Percentiles rank a stretch among this genome's conserved stretches.
Evolutionary conservation across 2,329 filamentous ascomycete genomes (phyloP).

Genomic region (Hypoxylon sp.): DNA sequence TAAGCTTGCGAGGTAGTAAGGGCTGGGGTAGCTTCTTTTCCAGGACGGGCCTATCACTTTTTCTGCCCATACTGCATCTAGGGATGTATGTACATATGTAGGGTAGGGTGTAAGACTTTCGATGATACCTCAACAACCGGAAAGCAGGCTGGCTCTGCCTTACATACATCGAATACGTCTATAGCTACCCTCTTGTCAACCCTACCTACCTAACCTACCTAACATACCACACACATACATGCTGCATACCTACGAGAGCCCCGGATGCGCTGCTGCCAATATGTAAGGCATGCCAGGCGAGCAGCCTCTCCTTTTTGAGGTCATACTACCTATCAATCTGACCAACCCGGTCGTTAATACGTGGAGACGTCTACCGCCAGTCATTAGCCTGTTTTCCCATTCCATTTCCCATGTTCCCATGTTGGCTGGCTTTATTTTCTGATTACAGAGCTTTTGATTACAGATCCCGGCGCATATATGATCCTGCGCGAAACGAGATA

Average conservation of each 20-base stretch:
- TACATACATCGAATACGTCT: neutral
- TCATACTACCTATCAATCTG: neutral
- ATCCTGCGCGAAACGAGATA: neutral
- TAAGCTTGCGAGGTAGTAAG: too few species aligned
- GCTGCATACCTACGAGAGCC: neutral
- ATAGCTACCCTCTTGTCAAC: neutral
- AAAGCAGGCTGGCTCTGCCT: slow-evolving; percentile 7
- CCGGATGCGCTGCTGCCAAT: neutral
- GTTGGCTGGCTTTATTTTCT: too few species aligned
- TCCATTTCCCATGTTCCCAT: too few species aligned
- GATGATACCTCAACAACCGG: slow-evolving; percentile 25
- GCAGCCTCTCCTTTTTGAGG: neutral
- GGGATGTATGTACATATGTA: slow-evolving; percentile 15
- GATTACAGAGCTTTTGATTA: slow-evolving; percentile 3
- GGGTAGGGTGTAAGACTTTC: slow-evolving; percentile 14
- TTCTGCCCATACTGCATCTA: neutral
- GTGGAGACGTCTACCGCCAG: slow-evolving; percentile 12
- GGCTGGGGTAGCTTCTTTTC: neutral
- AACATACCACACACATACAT: too few species aligned
- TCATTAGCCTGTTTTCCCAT: neutral
- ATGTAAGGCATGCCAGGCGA: neutral
- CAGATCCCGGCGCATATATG: slow-evolving; percentile 1
- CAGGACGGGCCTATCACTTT: slow-evolving; percentile 8
- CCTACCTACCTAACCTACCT: too few species aligned
- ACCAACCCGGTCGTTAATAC: neutral